phyloP scores from a whole-genome alignment of 1,284 basidiomycete species.

The Ustilago shanxiensis region DNA sequence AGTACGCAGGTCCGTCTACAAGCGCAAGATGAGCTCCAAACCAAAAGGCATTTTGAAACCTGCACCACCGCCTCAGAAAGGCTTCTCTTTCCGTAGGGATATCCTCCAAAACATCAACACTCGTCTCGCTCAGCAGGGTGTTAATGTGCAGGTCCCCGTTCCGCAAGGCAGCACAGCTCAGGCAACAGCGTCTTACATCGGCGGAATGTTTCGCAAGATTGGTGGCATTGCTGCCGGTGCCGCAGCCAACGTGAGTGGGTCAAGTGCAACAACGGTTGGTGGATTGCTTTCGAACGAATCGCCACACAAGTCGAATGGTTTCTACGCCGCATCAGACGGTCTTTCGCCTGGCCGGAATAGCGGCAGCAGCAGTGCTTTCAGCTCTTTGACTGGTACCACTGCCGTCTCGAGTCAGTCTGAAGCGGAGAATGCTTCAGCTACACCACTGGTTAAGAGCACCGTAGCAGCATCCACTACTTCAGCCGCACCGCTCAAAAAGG shows the following conservation, averaged over 20 bases:
- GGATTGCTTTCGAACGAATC: constrained; percentile 28
- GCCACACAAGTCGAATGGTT: constrained; percentile 10
- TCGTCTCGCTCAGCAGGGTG: constrained; percentile 66
- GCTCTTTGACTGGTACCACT: constrained; percentile 8
- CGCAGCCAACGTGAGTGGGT: constrained; percentile 45
- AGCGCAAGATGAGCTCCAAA: constrained; percentile 38
- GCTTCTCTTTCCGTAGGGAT: constrained; percentile 64
- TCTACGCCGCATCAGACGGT: constrained; percentile 3
- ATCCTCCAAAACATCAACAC: constrained; percentile 65
- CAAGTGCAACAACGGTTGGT: constrained; percentile 25
- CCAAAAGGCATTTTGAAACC: constrained; percentile 65
- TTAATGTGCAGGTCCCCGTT: constrained; percentile 64
- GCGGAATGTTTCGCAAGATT: constrained; percentile 61
- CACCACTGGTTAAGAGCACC: constrained; percentile 26
- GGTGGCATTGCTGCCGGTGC: constrained; percentile 55
- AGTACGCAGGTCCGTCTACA: constrained; percentile 50
- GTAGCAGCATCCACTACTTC: constrained; percentile 39
- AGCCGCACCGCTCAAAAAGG: constrained; percentile 58
- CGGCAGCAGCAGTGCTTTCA: constrained; percentile 6
- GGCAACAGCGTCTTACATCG: constrained; percentile 55
- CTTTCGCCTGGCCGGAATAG: constrained; percentile 14
- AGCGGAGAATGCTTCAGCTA: constrained; percentile 8
- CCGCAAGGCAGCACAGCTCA: constrained; percentile 53
- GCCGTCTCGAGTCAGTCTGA: constrained; percentile 20
- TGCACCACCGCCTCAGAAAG: constrained; percentile 57